Evolutionary conservation across 2,329 filamentous ascomycete genomes (phyloP).

Genomic region (Thermomyces lanuginosus): DNA sequence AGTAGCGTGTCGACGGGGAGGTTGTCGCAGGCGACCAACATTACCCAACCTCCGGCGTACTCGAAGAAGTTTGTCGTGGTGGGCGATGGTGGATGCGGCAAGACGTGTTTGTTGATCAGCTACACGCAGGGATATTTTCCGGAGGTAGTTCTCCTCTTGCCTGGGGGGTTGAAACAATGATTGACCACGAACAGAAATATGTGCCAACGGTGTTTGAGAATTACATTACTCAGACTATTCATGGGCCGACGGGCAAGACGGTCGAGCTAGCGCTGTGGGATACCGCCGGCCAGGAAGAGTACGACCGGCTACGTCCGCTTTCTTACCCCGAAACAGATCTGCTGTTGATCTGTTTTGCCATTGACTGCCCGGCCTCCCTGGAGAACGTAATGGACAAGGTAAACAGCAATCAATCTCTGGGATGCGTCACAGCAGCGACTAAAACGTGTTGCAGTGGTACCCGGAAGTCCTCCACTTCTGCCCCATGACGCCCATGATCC

Average conservation of each 20-base stretch:
- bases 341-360: conserved; percentile 96
- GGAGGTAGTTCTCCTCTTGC: conserved; percentile 48
- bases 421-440: background rate
- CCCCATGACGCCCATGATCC: conserved; percentile 86
- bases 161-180: background rate
- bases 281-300: conserved; percentile 46
- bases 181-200: conserved; percentile 59
- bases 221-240: conserved; percentile 94
- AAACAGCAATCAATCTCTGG: conserved; percentile 9
- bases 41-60: conserved; percentile 81
- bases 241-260: conserved; percentile 74
- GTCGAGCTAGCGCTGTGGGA: conserved; percentile 97
- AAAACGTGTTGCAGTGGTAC: conserved; percentile 59
- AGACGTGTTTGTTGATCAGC: conserved; percentile 95
- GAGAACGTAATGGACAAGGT: conserved; percentile 99
- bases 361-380: conserved; percentile 93
- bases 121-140: conserved; percentile 98
- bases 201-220: conserved; percentile 98
- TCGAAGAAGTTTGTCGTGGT: conserved; percentile 99
- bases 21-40: conserved; percentile 64
- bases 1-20: conserved; percentile 56
- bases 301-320: conserved; percentile 62
- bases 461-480: conserved; percentile 98
- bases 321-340: conserved; percentile 97
- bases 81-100: conserved; percentile 92